These are phyloP conservation scores for Pholiota molesta DNA, from an alignment of 768 basidiomycete genomes.

Conservation along the genomic window DNA sequence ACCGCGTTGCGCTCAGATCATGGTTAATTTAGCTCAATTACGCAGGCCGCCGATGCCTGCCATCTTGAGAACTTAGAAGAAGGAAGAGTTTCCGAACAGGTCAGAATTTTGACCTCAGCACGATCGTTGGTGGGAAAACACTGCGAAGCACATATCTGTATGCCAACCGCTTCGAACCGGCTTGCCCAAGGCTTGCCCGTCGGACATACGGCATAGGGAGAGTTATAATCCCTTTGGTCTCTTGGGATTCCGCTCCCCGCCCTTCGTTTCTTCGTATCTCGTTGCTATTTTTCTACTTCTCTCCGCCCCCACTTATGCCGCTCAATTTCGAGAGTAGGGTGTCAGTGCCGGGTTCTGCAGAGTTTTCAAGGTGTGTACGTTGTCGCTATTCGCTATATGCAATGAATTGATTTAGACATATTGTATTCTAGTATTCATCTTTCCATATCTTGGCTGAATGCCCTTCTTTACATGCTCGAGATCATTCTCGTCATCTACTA, in stretches of 20 bases:
- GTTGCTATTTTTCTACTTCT: neutral
- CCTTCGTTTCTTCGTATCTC: conserved; percentile 9
- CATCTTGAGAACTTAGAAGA: neutral
- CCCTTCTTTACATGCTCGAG: conserved; percentile 26
- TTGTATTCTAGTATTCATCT: conserved; percentile 16
- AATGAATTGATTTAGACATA: neutral
- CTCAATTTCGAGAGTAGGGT: neutral
- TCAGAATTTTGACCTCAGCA: neutral
- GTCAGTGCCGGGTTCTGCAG: conserved; percentile 9
- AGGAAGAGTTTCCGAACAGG: too few species aligned
- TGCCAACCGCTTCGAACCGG: conserved; percentile 24
- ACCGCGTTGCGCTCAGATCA: conserved; percentile 8
- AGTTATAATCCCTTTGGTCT: conserved; percentile 15
- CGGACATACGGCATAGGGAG: conserved; percentile 11
- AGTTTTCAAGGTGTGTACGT: conserved; percentile 16
- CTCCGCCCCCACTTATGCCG: neutral
- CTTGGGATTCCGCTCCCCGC: conserved; percentile 10
- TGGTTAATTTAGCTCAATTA: conserved; percentile 13
- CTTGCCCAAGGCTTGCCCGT: conserved; percentile 11
- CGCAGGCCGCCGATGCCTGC: neutral
- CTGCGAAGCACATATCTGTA: conserved; percentile 21
- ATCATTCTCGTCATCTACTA: conserved; percentile 26
- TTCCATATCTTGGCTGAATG: conserved; percentile 27
- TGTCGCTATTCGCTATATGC: neutral
- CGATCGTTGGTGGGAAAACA: neutral